Evolutionary conservation across 306 rosid genomes (phyloP), one percentile per base, ranked within the genome.

Genomic region (Vicia villosa): DNA sequence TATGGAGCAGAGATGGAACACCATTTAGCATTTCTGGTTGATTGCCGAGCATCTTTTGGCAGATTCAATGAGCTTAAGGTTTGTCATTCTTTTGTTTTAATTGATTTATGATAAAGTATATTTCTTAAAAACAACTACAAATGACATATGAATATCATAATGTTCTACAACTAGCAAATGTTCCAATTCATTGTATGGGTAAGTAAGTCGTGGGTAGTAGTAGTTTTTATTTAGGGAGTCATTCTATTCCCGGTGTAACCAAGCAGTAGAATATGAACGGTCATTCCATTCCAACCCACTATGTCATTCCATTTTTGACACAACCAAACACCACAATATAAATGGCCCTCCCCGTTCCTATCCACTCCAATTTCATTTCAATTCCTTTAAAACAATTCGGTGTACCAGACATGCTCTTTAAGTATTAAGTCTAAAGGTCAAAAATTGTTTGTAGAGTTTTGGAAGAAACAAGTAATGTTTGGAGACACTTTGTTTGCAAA

Each of bases 41-140:
- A 93, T 83, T 93, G 96, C 17, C 91, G 98, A 51, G 92, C 91
- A 76, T 86, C 89, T 63, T 90, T 93, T 81, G 84, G 96, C 49
- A 83, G 83, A 77, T 82, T 93, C 46, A 73, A 76, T 11, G 91
- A 86, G 63, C 85, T 90, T 59, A 90, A 93, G 97, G 98, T 89
- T 74, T 76, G 80, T 32, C 45, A 13, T 47, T 58, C 22, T 30
- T 78, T 80, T 66, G 30, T 46, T 51, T 57, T 47, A 22, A 26
- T 51, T 47, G 47, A 43, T 69, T 58, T 24, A 24, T 5, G 51
- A 56, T 63, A 55, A 40, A 51, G 3, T 11, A 36, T 65, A 46
- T 37, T 36, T 56, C 72, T 13, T 45, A 49, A 8, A 42, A 57
- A 16, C 2, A 40, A 63, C 37, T 55, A 9, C 45, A 37, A 20